A percentile compares a stretch with the other conserved stretches of the same genome.
Conservation (phyloP, 2,329 filamentous ascomycete species). For the Fusarium ramigenum region DNA sequence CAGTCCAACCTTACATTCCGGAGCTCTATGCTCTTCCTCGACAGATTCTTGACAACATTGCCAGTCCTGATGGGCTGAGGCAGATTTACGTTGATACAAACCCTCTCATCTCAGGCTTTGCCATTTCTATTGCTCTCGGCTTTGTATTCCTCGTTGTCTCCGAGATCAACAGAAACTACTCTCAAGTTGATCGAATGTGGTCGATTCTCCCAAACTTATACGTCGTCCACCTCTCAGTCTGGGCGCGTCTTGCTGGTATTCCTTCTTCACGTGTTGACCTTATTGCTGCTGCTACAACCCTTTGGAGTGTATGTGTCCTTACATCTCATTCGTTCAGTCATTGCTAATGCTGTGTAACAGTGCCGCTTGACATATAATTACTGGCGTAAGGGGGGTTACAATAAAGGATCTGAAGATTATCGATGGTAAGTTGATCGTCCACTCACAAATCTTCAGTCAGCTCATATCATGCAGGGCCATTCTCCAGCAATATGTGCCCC, state of each 20-base stretch:
- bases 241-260: conserved; percentile 79
- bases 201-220: conserved; percentile 89
- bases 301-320: conserved; percentile 78
- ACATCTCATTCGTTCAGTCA: background rate
- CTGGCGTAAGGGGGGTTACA: conserved; percentile 93
- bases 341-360: conserved; percentile 53
- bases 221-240: conserved; percentile 83
- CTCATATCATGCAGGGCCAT: conserved; percentile 64
- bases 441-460: background rate
- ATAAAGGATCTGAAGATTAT: conserved; percentile 91
- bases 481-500: conserved; percentile 71
- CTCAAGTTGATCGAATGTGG: conserved; percentile 95
- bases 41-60: conserved; percentile 67
- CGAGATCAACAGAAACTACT: conserved; percentile 92
- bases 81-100: conserved; percentile 86
- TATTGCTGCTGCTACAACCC: conserved; percentile 71
- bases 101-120: conserved; percentile 80
- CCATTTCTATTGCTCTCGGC: conserved; percentile 75
- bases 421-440: conserved; percentile 67
- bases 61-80: conserved; percentile 69
- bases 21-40: conserved; percentile 77
- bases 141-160: conserved; percentile 78
- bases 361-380: conserved; percentile 92
- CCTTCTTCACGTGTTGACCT: conserved; percentile 77
- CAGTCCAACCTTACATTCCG: conserved; percentile 77